A percentile compares a stretch with the other conserved stretches of the same genome.
phyloP scores from a whole-genome alignment of 495 filamentous ascomycete genomes.

The Diplogelasinospora grovesii region DNA sequence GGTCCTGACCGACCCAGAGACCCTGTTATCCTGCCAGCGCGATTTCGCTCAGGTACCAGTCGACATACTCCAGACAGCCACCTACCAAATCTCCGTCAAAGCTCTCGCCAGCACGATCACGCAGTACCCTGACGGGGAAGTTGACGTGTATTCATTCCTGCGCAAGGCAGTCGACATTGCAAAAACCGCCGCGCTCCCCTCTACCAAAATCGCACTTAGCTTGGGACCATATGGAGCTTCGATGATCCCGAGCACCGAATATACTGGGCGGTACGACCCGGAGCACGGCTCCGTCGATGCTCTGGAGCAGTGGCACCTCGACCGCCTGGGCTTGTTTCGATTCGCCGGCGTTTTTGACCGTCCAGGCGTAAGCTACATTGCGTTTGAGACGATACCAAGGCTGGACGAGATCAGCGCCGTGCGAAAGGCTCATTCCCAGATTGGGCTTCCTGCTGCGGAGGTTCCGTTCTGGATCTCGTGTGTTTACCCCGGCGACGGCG shows the following conservation, averaged over 20 bases:
- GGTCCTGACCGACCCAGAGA: conserved; percentile 44
- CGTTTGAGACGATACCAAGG: conserved; percentile 58
- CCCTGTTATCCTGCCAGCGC: conserved; percentile 44
- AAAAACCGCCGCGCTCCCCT: conserved; percentile 21
- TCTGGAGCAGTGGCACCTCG: conserved; percentile 49
- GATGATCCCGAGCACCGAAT: conserved; percentile 58
- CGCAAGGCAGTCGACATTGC: conserved; percentile 31
- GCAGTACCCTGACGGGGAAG: conserved; percentile 9
- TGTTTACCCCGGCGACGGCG: conserved; percentile 48
- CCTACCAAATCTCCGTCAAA: conserved; percentile 54
- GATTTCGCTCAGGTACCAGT: conserved; percentile 48
- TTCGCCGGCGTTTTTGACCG: conserved; percentile 27
- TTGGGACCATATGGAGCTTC: conserved; percentile 60
- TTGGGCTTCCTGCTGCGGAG: neutral
- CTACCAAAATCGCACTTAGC: conserved; percentile 41
- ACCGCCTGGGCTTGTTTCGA: conserved; percentile 42
- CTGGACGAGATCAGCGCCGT: conserved; percentile 55
- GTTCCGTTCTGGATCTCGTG: conserved; percentile 54
- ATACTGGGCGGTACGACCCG: conserved; percentile 51
- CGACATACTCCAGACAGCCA: conserved; percentile 57
- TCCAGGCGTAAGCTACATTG: conserved; percentile 45
- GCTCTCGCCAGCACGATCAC: conserved; percentile 42
- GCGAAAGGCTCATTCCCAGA: conserved; percentile 22
- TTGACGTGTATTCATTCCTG: conserved; percentile 22
- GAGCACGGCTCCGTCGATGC: conserved; percentile 35